phyloP scores from a whole-genome alignment of 352 stramenopile genomes.

The Phytopythium kandeliae region DNA sequence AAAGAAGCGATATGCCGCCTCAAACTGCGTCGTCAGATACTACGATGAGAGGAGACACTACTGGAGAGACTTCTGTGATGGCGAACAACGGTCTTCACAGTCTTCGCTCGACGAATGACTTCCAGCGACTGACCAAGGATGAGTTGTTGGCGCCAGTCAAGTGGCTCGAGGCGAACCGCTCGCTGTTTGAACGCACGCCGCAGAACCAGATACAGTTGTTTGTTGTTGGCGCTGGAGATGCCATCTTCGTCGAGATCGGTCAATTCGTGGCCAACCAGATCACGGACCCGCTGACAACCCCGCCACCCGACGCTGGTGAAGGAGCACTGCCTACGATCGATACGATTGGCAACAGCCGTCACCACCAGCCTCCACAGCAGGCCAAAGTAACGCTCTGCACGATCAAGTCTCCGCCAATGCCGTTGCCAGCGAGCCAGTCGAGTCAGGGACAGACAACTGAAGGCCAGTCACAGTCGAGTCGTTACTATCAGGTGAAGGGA shows the following conservation, averaged over 20 bases:
- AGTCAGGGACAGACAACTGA: neutral
- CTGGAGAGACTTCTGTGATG: neutral
- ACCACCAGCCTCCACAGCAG: conserved; percentile 26
- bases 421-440: conserved; percentile 7
- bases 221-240: conserved; percentile 66
- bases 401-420: conserved; percentile 34
- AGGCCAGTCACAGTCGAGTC: neutral
- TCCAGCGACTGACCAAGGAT: conserved; percentile 40
- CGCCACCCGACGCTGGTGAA: conserved; percentile 29
- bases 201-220: conserved; percentile 78
- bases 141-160: conserved; percentile 28
- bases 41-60: conserved; percentile 7
- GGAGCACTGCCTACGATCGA: conserved; percentile 37
- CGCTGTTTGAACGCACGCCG: conserved; percentile 33
- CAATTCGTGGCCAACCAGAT: conserved; percentile 56
- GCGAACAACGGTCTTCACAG: conserved; percentile 9
- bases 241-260: conserved; percentile 61
- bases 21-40: neutral
- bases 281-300: conserved; percentile 30
- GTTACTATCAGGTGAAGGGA: conserved; percentile 36
- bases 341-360: conserved; percentile 8
- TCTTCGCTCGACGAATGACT: conserved; percentile 53
- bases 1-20: conserved; percentile 7
- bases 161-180: conserved; percentile 39
- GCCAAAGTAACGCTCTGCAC: conserved; percentile 69